phyloP scores from a whole-genome alignment of 148 eudicot genomes.

The Amaranthus cruentus region DNA sequence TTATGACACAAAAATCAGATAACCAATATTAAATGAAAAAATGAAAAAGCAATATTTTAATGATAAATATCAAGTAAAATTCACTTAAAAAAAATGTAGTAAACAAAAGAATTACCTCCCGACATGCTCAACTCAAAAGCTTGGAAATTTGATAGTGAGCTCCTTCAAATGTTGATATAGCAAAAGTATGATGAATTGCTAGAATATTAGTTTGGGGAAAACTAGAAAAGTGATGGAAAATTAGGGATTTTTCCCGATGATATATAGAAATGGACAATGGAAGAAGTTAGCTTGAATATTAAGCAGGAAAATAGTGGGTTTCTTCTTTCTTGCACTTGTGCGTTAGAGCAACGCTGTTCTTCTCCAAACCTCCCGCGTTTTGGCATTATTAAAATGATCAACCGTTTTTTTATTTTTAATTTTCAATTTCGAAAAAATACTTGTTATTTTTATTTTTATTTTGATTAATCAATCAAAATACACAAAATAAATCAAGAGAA shows the following conservation, averaged over 20 bases:
- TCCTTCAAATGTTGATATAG: neutral
- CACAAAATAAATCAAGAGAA: no score
- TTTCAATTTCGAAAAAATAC: no score
- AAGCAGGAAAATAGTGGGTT: neutral
- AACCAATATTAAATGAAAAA: no score
- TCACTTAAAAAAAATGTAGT: neutral
- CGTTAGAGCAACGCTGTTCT: neutral
- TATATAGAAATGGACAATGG: neutral
- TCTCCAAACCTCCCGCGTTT: slow-evolving; percentile 1
- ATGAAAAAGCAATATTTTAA: no score
- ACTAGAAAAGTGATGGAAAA: no score
- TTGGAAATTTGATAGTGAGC: neutral
- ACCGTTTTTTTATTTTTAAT: no score
- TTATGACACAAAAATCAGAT: no score
- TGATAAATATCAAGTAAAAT: no score
- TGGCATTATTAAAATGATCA: no score
- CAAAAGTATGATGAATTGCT: neutral
- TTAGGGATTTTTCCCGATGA: no score
- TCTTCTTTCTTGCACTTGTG: neutral
- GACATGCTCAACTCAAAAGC: neutral
- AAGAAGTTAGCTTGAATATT: slow-evolving; percentile 3
- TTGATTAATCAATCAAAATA: no score
- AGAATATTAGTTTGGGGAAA: neutral
- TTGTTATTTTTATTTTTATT: no score
- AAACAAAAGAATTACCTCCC: slow-evolving; percentile 3